phyloP scores from a whole-genome alignment of 164 flowering plant genomes.

The Nymphaea thermarum region DNA sequence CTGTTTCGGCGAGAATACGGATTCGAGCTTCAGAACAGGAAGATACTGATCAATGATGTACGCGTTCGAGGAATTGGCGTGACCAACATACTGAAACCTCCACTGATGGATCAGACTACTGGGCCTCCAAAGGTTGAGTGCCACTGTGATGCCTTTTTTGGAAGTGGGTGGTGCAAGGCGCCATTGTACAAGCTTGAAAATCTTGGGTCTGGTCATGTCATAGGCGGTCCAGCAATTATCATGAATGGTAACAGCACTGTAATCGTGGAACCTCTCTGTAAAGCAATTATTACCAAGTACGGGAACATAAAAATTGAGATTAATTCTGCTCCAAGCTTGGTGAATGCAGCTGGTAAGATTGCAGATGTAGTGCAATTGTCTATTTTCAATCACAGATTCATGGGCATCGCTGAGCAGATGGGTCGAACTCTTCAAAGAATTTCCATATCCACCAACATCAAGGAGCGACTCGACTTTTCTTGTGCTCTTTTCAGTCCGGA shows the following conservation, averaged over 20 bases:
- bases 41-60: slow-evolving; percentile 76
- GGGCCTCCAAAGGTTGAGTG: slow-evolving; percentile 39
- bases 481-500: slow-evolving; percentile 96
- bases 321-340: slow-evolving; percentile 24
- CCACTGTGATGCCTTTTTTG: slow-evolving; percentile 58
- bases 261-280: slow-evolving; percentile 81
- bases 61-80: slow-evolving; percentile 91
- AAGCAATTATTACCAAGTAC: slow-evolving; percentile 61
- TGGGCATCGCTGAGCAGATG: slow-evolving; percentile 99
- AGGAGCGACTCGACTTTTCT: slow-evolving; percentile 92
- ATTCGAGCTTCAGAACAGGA: slow-evolving; percentile 71
- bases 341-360: slow-evolving; percentile 43
- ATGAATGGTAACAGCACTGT: slow-evolving; percentile 99
- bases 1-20: slow-evolving; percentile 90
- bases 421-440: slow-evolving; percentile 95
- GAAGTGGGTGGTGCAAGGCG: slow-evolving; percentile 58
- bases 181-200: slow-evolving; percentile 82
- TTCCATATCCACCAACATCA: slow-evolving; percentile 94
- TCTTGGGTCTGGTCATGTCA: slow-evolving; percentile 53
- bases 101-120: slow-evolving; percentile 22
- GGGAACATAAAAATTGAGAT: slow-evolving; percentile 85
- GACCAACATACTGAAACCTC: slow-evolving; percentile 75
- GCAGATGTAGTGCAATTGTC: slow-evolving; percentile 97
- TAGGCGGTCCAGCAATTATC: slow-evolving; percentile 76
- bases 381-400: slow-evolving; percentile 89